Percentiles rank a stretch among this genome's conserved stretches.
These are phyloP conservation scores for Xylariaceae sp. DNA, from an alignment of 2,329 filamentous ascomycete species.

Conservation along the genomic window DNA sequence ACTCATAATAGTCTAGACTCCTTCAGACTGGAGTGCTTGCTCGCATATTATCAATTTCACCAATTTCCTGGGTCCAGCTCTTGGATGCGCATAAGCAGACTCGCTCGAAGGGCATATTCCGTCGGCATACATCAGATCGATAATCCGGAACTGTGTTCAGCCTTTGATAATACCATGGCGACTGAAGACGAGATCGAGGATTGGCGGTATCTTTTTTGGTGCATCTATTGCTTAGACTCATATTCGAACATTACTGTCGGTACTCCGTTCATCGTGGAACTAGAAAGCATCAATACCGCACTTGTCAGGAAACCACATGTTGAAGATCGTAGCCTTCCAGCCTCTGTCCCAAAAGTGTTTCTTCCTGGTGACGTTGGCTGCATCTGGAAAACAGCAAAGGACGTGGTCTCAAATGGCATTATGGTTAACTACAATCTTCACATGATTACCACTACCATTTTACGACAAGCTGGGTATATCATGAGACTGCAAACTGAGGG, in stretches of 20 bases:
- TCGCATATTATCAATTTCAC: conserved; percentile 48
- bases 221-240: conserved; percentile 45
- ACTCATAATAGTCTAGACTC: conserved; percentile 33
- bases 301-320: conserved; percentile 29
- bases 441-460: conserved; percentile 38
- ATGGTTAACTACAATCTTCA: conserved; percentile 38
- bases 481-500: conserved; percentile 30
- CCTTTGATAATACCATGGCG: conserved; percentile 28
- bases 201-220: conserved; percentile 47
- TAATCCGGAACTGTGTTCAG: conserved; percentile 37
- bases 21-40: conserved; percentile 43
- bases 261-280: conserved; percentile 39
- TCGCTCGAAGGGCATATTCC: conserved; percentile 45
- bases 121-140: conserved; percentile 46
- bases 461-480: conserved; percentile 37
- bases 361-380: conserved; percentile 36
- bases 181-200: conserved; percentile 44
- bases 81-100: conserved; percentile 43
- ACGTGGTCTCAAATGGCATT: conserved; percentile 28
- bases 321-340: conserved; percentile 6
- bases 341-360: conserved; percentile 29
- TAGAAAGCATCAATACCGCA: conserved; percentile 41
- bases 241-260: conserved; percentile 45
- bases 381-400: conserved; percentile 35
- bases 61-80: conserved; percentile 43